A percentile compares a stretch with the other conserved stretches of the same genome.
Evolutionary conservation across 768 basidiomycete species (phyloP).

Genomic region (Tubosaeta sp.): DNA sequence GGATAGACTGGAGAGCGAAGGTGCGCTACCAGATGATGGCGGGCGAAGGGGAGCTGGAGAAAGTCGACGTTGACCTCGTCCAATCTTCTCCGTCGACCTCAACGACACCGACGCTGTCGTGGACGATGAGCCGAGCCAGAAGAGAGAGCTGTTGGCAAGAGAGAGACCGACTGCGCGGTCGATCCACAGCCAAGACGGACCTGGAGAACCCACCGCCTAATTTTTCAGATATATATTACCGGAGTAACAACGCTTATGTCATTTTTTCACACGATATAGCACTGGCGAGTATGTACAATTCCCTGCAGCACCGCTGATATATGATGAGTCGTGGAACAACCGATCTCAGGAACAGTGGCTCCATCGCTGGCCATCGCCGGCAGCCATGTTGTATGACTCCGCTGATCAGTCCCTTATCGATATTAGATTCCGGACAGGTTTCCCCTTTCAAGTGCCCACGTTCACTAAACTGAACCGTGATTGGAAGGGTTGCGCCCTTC

Average conservation of each 20-base stretch:
- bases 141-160: conserved; percentile 33
- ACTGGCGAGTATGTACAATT: conserved; percentile 6
- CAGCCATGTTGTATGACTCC: conserved; percentile 11
- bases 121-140: conserved; percentile 31
- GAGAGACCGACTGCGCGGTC: conserved; percentile 44
- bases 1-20: conserved; percentile 18
- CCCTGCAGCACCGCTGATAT: conserved; percentile 6
- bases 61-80: conserved; percentile 25
- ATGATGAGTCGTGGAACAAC: too few species aligned
- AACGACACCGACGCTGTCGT: conserved; percentile 43
- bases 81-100: conserved; percentile 31
- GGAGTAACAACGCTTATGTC: conserved; percentile 18
- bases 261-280: conserved; percentile 21
- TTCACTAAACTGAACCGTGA: not conserved
- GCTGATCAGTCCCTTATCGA: conserved; percentile 13
- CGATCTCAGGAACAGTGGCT: conserved; percentile 16
- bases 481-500: conserved; percentile 4
- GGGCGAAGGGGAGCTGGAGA: not conserved
- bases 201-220: conserved; percentile 9
- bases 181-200: conserved; percentile 41
- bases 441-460: conserved; percentile 4
- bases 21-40: conserved; percentile 11
- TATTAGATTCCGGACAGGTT: conserved; percentile 7
- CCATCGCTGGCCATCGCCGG: conserved; percentile 23
- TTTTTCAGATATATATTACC: conserved; percentile 27